Base-by-base conservation (phyloP, 2,329 filamentous ascomycete species). In the Claviceps sp. region DNA sequence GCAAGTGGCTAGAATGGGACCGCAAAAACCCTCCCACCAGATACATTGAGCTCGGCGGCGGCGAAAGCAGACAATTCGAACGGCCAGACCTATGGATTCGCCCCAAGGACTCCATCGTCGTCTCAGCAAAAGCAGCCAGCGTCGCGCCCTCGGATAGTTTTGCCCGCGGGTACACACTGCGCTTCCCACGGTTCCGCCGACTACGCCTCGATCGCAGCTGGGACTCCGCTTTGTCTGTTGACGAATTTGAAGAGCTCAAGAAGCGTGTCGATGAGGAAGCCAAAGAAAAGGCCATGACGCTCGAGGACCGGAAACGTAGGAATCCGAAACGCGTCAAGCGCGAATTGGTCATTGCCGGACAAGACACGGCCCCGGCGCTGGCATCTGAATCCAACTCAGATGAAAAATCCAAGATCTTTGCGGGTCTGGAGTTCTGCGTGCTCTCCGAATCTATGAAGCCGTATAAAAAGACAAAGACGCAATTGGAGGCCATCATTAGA, bases 41-140 rank as follows among this genome's bases (percentile, higher is more conserved):
- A 52, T 89, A 82, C 63, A 83, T 98, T 54, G 85, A 90, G 61
- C 78, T 97, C 2, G 90, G 81, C 3, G 89, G 89, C 9, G 85
- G 85, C 13, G 82, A 87, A 51, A 72, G 76, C 8, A 67, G 67
- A 30, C 85, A 93, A 61, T 74, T 78, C 55, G 91, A 97, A 66
- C 74, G 76, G 47, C 93, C 93, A 0, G 91, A 98, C 61, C 79
- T 90, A 50, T 98, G 90, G 90, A 97, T 98, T 61, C 83, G 85
- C 37, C 89, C 93, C 0, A 82, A 79, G 50, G 87, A 97, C 55
- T 96, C 90, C 0, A 68, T 98, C 16, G 89, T 98, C 1, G 60
- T 98, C 0, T 85, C 87, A 45, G 86, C 93, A 55, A 98, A 97
- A 67, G 93, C 90, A 3, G 85, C 91, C 0, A 87, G 83, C 20